Conservation (phyloP, 2,329 filamentous ascomycete species). For the Penicillium glabrum region DNA sequence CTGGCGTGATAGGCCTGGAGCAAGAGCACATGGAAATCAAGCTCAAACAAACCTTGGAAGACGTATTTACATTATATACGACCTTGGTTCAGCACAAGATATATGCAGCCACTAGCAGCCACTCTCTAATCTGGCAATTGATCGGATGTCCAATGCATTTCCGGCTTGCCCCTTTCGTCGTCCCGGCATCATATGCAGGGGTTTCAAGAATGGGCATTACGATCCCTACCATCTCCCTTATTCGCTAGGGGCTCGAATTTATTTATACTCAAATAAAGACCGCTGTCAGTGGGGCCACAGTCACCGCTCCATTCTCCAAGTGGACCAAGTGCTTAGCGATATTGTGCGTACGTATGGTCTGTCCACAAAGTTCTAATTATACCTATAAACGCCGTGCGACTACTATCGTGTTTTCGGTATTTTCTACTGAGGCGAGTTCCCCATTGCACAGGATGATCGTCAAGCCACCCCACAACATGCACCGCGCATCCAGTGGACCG, state of each 20-base stretch:
- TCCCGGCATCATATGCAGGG: constrained; percentile 6
- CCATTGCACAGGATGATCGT: neutral
- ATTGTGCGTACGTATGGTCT: neutral
- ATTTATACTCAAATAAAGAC: neutral
- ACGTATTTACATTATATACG: no score
- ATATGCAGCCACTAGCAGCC: neutral
- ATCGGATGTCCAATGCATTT: constrained; percentile 6
- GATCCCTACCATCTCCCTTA: neutral
- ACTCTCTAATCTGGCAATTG: constrained; percentile 11
- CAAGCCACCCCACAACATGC: neutral
- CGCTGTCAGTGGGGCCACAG: neutral
- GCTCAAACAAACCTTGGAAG: no score
- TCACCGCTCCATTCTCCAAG: neutral
- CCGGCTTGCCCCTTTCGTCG: constrained; percentile 21
- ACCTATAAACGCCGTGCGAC: neutral
- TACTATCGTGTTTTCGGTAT: neutral
- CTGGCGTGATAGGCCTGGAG: neutral
- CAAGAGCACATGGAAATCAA: neutral
- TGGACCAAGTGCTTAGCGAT: neutral
- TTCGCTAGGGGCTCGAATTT: neutral
- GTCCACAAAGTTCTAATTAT: neutral
- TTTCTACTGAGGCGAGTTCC: neutral
- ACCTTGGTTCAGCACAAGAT: neutral
- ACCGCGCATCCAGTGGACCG: neutral
- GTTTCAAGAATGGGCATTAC: neutral